Evolutionary conservation across 2,329 filamentous ascomycete species (phyloP).

Genomic region (Bimuria novae-zelandiae): DNA sequence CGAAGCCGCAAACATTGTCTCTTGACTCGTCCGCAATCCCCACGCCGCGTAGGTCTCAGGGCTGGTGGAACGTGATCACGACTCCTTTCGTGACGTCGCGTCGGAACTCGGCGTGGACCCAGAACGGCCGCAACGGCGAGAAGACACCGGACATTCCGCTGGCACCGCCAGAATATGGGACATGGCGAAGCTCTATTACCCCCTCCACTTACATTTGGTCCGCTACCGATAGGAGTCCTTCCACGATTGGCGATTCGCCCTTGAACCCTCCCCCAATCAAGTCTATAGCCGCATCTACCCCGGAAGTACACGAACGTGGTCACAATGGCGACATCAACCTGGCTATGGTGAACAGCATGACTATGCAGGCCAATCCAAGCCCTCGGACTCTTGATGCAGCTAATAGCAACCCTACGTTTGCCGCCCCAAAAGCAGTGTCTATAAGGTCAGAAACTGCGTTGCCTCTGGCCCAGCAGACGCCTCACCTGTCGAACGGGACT

Average conservation of each 20-base stretch:
- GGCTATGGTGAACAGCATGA: not conserved
- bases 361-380: not conserved
- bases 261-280: slow-evolving; percentile 10
- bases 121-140: slow-evolving; percentile 24
- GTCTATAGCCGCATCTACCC: slow-evolving; percentile 3
- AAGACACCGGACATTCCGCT: slow-evolving; percentile 41
- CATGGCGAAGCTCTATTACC: slow-evolving; percentile 15
- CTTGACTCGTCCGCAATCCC: slow-evolving; percentile 49
- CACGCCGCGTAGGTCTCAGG: slow-evolving; percentile 63
- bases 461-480: slow-evolving; percentile 16
- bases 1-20: slow-evolving; percentile 37
- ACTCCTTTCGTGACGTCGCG: slow-evolving; percentile 64
- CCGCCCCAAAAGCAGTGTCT: slow-evolving; percentile 4
- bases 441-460: slow-evolving; percentile 3
- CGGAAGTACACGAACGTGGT: not conserved
- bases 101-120: slow-evolving; percentile 42
- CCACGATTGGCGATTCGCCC: slow-evolving; percentile 14
- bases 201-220: slow-evolving; percentile 33
- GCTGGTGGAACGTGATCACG: slow-evolving; percentile 79
- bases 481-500: slow-evolving; percentile 13
- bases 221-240: slow-evolving; percentile 26
- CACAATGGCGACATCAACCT: not conserved
- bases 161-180: slow-evolving; percentile 34
- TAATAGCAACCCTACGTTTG: slow-evolving; percentile 3
- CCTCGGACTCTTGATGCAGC: not conserved